Base-by-base conservation (phyloP, 768 basidiomycete species). In the Steccherinum ochraceum region DNA sequence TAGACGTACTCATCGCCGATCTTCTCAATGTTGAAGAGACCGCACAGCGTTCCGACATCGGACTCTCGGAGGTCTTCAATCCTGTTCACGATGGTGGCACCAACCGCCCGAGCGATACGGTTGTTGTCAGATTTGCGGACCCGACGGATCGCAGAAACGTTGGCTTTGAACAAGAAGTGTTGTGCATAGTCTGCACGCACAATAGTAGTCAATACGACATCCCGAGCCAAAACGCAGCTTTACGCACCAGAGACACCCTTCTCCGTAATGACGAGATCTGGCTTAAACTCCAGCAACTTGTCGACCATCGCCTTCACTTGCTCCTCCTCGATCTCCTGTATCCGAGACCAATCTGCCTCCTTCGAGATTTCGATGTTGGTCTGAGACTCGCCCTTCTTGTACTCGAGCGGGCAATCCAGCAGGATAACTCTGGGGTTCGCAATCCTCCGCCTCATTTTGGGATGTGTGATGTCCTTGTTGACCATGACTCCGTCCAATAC, bases 81-180 rank as follows among this genome's bases (percentile, higher is more conserved):
- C 13, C 94, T 83, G 71, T 98, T 98, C 54, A 99, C 91, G 68
- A 99, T 97, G 24, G 93, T 97, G 1, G 91, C 95, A 20, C 93
- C 93, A 35, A 90, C 85, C 0, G 93, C 94, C 21, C 96, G 85
- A 0, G 96, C 96, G 56, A 98, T 90, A 42, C 96, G 89, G 70
- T 98, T 99, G 75, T 98, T 97, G 68, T 99, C 96, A 2, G 93
- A 93, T 69, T 98, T 99, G 64, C 96, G 86, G 10, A 98, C 93
- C n/a, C 96, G 87, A 40, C 96, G 89, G 54, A 98, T 78, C 24
- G 91, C 89, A n/a, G 93, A 88, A 52, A 98, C 81, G 62, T 92
- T 87, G 57, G 88, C 78, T 61, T 89, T 89, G 61, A 82, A 79
- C 52, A 98, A 80, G 62, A 93, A 79, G 59, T 94, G 87, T 60